Base-by-base conservation (phyloP, 164 flowering plant genomes). In the Vitis riparia region DNA sequence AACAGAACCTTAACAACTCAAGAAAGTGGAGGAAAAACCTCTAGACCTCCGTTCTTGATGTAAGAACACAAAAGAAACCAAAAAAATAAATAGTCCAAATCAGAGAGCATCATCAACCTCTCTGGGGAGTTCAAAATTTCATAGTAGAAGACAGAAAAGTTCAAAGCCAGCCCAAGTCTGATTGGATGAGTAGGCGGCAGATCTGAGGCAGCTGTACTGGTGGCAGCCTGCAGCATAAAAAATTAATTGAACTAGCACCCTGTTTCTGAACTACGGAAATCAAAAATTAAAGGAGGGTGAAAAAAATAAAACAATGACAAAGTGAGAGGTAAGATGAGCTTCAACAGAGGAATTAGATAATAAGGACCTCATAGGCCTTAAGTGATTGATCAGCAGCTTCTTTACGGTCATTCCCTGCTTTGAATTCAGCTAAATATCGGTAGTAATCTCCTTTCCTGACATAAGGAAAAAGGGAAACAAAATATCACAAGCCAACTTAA, bases 371-470 rank as follows among this genome's bases (percentile, higher is more conserved):
- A 70, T 87, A 85, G 32, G 87, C 85, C 70, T 82, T 84, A 13
- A 84, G 82, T 23, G 85, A 80, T 53, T 78, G 84, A 68, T 85
- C 87, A 15, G 89, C 87, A 51, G 82, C 85, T 65, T 84, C 84
- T 65, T 82, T 83, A 15, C 82, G 76, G 14, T 79, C 87, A 76
- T 76, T 61, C 9, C 81, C 85, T 0, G 66, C 1, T 72, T 84
- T 86, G 56, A 88, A 83, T 77, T 88, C 92, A n/a, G 87, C 88
- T 17, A 88, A 62, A 66, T 88, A 86, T 49, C 92, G 81, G 63
- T 65, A 82, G 67, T 88, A 88, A 68, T 87, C 89, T 59, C 88
- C 93, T 71, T 89, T 89, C 90, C 90, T 88, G 75, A 19, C 53
- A 13, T 10, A 44, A 0, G 13, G 9, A 69, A 15, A 68, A 72